A percentile compares a stretch with the other conserved stretches of the same genome.
Conservation (phyloP, 2,329 filamentous ascomycete genomes). For the Cladosporium oxysporum region DNA sequence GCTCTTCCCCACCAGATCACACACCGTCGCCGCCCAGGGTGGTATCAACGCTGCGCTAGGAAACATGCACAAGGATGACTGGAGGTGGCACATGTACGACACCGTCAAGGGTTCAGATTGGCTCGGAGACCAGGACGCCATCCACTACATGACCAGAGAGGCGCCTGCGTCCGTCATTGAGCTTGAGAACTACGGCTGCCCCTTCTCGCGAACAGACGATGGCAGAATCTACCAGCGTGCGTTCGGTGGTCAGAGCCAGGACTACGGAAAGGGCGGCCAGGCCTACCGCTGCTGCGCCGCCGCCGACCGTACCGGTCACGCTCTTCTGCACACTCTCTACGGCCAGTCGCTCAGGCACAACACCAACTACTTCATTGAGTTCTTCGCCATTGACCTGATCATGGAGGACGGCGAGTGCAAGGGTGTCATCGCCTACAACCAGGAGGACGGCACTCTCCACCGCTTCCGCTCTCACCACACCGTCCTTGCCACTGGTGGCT, state of each 20-base stretch:
- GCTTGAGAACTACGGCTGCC: slow-evolving; percentile 95
- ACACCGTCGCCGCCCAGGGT: slow-evolving; percentile 75
- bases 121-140: slow-evolving; percentile 95
- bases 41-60: slow-evolving; percentile 86
- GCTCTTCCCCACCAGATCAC: slow-evolving; percentile 81
- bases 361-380: slow-evolving; percentile 99
- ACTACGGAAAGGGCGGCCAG: slow-evolving; percentile 95
- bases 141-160: slow-evolving; percentile 98
- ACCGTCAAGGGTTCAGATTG: slow-evolving; percentile 97
- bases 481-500: slow-evolving; percentile 93
- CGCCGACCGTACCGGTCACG: slow-evolving; percentile 94
- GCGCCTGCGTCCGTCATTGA: slow-evolving; percentile 89
- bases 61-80: slow-evolving; percentile 98
- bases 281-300: slow-evolving; percentile 97
- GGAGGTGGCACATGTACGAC: slow-evolving; percentile 99
- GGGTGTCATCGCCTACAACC: slow-evolving; percentile 96
- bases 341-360: slow-evolving; percentile 96
- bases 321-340: slow-evolving; percentile 96
- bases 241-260: slow-evolving; percentile 94
- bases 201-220: slow-evolving; percentile 94
- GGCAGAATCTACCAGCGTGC: slow-evolving; percentile 98
- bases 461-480: slow-evolving; percentile 97
- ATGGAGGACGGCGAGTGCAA: slow-evolving; percentile 98
- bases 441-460: slow-evolving; percentile 97
- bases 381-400: slow-evolving; percentile 93